Base-by-base conservation (phyloP, 306 rosid species). In the Cicer judaicum region DNA sequence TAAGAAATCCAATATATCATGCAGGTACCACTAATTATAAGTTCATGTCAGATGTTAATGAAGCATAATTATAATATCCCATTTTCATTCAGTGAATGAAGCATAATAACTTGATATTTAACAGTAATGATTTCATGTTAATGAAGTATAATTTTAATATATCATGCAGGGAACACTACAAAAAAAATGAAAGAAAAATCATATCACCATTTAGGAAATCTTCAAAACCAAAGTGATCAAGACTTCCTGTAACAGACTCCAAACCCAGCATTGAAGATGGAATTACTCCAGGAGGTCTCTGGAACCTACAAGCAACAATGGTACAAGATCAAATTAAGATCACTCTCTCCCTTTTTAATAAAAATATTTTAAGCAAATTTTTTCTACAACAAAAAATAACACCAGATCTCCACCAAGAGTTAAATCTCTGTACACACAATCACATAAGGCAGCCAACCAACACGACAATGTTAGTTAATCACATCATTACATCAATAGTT, bases 201-300 rank as follows among this genome's bases (percentile, higher is more conserved):
- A 19, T 42, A 69, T 64, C 34, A 60, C 97, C 97, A 71, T 88
- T 92, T 21, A 92, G 86, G 79, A 83, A 92, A 80, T 92, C 97
- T 77, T 85, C 96, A 74, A 88, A 87, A 74, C 92, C 89, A 63
- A 92, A 88, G 81, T 83, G 82, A 74, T 87, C 89, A 70, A 92
- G 79, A 61, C 76, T 82, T 83, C 97, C 97, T 0, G 90, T 88
- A 43, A 88, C 21, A 61, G 92, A 85, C 81, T 92, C 97, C 77
- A 92, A 87, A 68, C 97, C 97, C 65, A 92, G 80, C 96, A 90
- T 92, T 57, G 97, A 92, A 56, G 97, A 92, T 53, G 90, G 86
- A 65, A 92, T 90, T 70, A 86, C 72, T 11, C 93, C 96, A 29
- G 89, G 83, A 80, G 96, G 96, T 81, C 97, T 85, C 81, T 88